Evolutionary conservation across 371 early-diverging fungal species (phyloP), one percentile per base, ranked within the genome.

Genomic region (Mortierella sp.): DNA sequence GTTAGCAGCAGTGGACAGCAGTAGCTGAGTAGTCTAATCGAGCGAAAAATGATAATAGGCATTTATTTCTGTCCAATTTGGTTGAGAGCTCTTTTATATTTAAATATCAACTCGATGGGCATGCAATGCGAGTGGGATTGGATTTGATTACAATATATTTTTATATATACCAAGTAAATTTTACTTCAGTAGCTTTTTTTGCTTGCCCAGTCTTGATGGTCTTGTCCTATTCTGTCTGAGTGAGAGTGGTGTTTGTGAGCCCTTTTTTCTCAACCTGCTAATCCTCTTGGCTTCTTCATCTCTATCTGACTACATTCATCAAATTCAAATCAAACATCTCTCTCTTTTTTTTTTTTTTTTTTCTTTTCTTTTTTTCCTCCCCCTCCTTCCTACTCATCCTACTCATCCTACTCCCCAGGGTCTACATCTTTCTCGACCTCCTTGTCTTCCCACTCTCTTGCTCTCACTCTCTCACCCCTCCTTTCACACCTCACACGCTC

Each of bases 1-100:
- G n/a, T n/a, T n/a, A n/a, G n/a, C n/a, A n/a, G n/a, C n/a, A n/a
- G n/a, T n/a, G n/a, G n/a, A n/a, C n/a, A n/a, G n/a, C n/a, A n/a
- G n/a, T n/a, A n/a, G n/a, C n/a, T n/a, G n/a, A 40, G 40, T 40
- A 40, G 40, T 13, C 40, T 40, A 40, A 40, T 40, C 40, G 13
- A 40, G 13, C 13, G 13, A 40, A 40, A 13, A 40, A 40, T 40
- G 40, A 9, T 40, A 40, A 9, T 40, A n/a, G n/a, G 9, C 22
- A 9, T 26, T 51, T 51, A 51, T 51, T 51, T 51, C 51, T 51
- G 26, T 51, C 51, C 22, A 51, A 51, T 51, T 51, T 51, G 22
- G 51, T 51, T 51, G 51, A 51, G 51, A 51, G 51, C 51, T 23
- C 4, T 51, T 26, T 5, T 51, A 51, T 45, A 45, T 45, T 17